Evolutionary conservation across 2,329 filamentous ascomycete genomes (phyloP), one percentile per base, ranked within the genome.

Genomic region (Pseudocercospora vitis): DNA sequence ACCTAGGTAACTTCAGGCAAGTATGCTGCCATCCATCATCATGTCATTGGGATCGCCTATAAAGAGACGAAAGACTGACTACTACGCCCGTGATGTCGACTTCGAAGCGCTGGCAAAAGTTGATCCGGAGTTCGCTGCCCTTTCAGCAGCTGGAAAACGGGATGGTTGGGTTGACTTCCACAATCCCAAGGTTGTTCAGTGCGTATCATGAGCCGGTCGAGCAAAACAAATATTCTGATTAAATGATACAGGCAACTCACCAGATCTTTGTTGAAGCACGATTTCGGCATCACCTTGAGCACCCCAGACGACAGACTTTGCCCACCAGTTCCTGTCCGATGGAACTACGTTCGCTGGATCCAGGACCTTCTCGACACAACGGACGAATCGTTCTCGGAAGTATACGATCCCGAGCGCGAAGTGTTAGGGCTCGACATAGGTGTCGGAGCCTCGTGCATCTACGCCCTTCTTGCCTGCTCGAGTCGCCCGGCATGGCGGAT

Each of bases 291-390:
- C 7, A 66, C 76, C 5, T 74, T 96, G 11, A 77, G 86, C 4
- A 76, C 97, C 1, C 91, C 91, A 0, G 73, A 81, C 21, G 85
- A 96, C 69, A 80, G 92, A 18, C 77, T 99, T 0, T 97, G 92
- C 67, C 94, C 92, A 9, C 89, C 91, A 1, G 88, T 95, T 68
- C 68, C 68, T n/a, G 65, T 70, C 3, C 64, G 64, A 76, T 86
- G 95, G 70, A 94, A 92, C 66, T 99, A 99, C 69, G 83, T 97
- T 16, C 75, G 91, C 7, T 97, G 91, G 91, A 76, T 97, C 1
- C 90, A 95, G 65, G 78, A 81, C 2, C 80, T 99, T 0, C 68
- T 97, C 5, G 90, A 95, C 65, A 85, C 83, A 1, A 87, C 85
- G 0, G 74, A 74, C 6, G 74, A 78, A 40, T 75, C 74, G 0